phyloP scores from a whole-genome alignment of 768 basidiomycete genomes.

The Naematelia aurantialba region DNA sequence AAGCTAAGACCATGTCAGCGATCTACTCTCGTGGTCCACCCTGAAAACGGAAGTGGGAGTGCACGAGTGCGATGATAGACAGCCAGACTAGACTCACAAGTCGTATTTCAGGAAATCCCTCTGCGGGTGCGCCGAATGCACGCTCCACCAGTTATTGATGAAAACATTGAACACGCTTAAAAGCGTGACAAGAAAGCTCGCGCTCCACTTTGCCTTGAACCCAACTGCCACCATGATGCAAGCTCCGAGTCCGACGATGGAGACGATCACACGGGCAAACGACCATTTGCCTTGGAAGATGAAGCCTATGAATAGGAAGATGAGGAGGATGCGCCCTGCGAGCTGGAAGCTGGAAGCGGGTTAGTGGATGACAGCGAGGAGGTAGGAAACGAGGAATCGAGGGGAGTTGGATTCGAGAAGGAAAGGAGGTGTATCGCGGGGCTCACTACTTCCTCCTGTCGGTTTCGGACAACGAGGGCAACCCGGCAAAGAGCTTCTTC shows the following conservation, averaged over 20 bases:
- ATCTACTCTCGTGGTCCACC: background rate
- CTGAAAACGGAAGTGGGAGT: background rate
- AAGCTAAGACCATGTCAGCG: constrained; percentile 25
- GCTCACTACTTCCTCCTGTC: constrained; percentile 97
- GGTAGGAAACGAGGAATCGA: no score
- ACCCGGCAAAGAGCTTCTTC: constrained; percentile 82
- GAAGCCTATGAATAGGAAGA: constrained; percentile 99
- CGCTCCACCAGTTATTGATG: constrained; percentile 79
- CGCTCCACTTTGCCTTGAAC: constrained; percentile 99
- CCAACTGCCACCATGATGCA: constrained; percentile 96
- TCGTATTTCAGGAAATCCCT: constrained; percentile 99
- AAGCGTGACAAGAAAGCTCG: constrained; percentile 86
- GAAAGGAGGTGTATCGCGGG: background rate
- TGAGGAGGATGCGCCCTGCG: constrained; percentile 90
- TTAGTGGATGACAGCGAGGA: no score
- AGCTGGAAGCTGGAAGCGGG: constrained; percentile 74
- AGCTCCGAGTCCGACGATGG: constrained; percentile 81
- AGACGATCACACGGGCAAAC: constrained; percentile 77
- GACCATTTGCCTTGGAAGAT: constrained; percentile 90
- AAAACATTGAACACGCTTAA: constrained; percentile 94
- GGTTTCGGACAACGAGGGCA: constrained; percentile 84
- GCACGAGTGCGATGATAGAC: no score
- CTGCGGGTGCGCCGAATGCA: constrained; percentile 86
- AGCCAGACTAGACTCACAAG: constrained; percentile 63
- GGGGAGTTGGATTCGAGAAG: no score